Percentiles rank a stretch among this genome's conserved stretches.
phyloP scores from a whole-genome alignment of 805 yeast species.

The Tetrapisispora namnaoensis region DNA sequence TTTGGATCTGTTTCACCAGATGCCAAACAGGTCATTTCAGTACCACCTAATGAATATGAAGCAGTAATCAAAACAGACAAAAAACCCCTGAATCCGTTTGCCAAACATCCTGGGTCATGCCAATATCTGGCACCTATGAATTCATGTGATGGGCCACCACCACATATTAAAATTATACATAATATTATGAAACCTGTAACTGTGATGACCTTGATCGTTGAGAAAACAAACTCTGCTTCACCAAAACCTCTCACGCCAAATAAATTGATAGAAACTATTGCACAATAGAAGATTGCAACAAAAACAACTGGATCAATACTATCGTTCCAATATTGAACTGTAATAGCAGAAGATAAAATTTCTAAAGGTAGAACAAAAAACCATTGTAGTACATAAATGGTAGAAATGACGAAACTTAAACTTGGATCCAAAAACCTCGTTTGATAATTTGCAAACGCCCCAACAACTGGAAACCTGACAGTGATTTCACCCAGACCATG shows the following conservation, averaged over 20 bases:
- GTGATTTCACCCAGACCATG: constrained; percentile 41
- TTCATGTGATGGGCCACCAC: constrained; percentile 37
- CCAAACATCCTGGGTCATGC: constrained; percentile 46
- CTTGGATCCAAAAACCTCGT: constrained; percentile 43
- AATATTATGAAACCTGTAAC: constrained; percentile 41
- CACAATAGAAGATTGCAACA: constrained; percentile 36
- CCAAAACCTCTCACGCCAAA: constrained; percentile 44
- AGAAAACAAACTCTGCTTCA: constrained; percentile 39
- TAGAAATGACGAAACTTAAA: constrained; percentile 47
- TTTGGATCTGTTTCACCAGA: constrained; percentile 62
- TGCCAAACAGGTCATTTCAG: constrained; percentile 61
- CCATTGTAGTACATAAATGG: constrained; percentile 44
- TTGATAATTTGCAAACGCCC: constrained; percentile 39
- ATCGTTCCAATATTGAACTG: constrained; percentile 38
- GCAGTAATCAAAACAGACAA: constrained; percentile 60
- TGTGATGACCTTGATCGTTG: constrained; percentile 37
- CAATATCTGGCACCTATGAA: constrained; percentile 40
- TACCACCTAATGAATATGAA: constrained; percentile 65
- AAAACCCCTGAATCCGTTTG: constrained; percentile 52
- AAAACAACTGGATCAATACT: constrained; percentile 35
- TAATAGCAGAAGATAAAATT: constrained; percentile 40
- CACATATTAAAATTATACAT: constrained; percentile 38
- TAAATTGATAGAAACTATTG: constrained; percentile 36
- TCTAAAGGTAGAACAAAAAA: constrained; percentile 39
- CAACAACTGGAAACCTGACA: constrained; percentile 41